Evolutionary conservation across 164 flowering plant species (phyloP).

Genomic region (Buxus sempervirens): DNA sequence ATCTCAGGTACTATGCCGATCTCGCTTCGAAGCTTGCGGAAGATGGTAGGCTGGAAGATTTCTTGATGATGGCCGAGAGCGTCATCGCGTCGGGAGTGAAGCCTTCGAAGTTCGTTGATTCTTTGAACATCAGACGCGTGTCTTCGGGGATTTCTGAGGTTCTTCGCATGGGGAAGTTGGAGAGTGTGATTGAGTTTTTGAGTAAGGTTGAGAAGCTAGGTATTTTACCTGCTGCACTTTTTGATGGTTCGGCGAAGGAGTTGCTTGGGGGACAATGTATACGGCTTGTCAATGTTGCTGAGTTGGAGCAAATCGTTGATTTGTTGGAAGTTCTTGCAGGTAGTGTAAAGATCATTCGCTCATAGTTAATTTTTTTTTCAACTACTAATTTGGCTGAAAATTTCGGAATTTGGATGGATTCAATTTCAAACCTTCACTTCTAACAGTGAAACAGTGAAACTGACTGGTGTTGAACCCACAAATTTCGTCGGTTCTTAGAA

Average conservation of each 20-base stretch:
- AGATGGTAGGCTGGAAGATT: constrained; percentile 54
- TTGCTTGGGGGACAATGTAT: constrained; percentile 40
- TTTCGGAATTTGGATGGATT: background rate
- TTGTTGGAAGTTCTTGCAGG: constrained; percentile 58
- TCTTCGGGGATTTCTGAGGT: constrained; percentile 36
- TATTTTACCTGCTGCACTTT: constrained; percentile 33
- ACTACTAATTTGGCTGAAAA: background rate
- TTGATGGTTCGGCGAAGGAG: constrained; percentile 39
- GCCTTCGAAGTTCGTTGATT: constrained; percentile 21
- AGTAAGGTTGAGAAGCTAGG: constrained; percentile 41
- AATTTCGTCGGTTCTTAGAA: too few relatives aligned
- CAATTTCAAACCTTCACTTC: too few relatives aligned
- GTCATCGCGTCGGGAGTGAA: constrained; percentile 32
- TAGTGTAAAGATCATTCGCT: constrained; percentile 10
- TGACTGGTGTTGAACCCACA: too few relatives aligned
- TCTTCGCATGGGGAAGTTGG: constrained; percentile 34
- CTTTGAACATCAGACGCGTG: constrained; percentile 29
- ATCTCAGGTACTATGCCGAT: constrained; percentile 37
- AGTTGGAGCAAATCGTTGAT: constrained; percentile 44
- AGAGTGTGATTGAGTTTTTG: constrained; percentile 35
- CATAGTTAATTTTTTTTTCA: background rate
- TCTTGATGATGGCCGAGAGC: constrained; percentile 46
- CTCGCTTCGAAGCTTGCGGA: constrained; percentile 61
- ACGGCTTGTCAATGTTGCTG: constrained; percentile 29
- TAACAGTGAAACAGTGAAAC: too few relatives aligned